These are phyloP conservation scores for Puccinia polysora DNA, from an alignment of 1,284 basidiomycete species.

Conservation along the genomic window DNA sequence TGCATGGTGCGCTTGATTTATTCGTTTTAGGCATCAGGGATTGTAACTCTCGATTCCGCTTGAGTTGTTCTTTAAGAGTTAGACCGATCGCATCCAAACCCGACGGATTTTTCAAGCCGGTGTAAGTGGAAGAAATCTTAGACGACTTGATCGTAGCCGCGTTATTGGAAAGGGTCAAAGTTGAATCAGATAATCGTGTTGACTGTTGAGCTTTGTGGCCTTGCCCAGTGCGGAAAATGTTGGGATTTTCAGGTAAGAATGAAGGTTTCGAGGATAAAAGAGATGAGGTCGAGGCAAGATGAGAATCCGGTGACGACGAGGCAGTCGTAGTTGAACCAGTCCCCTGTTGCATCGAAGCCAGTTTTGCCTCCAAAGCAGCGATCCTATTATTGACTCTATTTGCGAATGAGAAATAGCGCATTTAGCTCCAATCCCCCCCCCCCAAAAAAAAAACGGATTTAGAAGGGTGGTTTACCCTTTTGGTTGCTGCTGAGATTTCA, in stretches of 20 bases:
- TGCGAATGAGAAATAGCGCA: not conserved
- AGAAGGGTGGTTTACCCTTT: conserved; percentile 58
- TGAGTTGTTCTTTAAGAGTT: conserved; percentile 38
- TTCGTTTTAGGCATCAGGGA: no score
- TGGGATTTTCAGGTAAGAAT: conserved; percentile 36
- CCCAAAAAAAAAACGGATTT: not conserved
- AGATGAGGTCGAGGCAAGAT: not conserved
- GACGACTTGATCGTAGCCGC: not conserved
- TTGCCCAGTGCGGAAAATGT: not conserved
- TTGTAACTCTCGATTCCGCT: conserved; percentile 26
- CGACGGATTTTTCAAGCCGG: not conserved
- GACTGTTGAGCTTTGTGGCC: not conserved
- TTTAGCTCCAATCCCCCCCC: no score
- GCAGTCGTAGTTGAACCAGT: conserved; percentile 5
- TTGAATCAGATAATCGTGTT: not conserved
- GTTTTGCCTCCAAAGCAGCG: conserved; percentile 88
- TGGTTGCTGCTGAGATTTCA: conserved; percentile 66
- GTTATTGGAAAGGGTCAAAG: not conserved
- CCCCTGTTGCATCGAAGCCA: conserved; percentile 63
- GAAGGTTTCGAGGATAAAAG: conserved; percentile 24
- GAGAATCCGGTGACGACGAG: not conserved
- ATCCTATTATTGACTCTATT: conserved; percentile 78
- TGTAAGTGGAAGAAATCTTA: conserved; percentile 6
- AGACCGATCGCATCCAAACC: conserved; percentile 34
- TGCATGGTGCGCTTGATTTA: no score